Evolutionary conservation across 129 eudicot genomes (phyloP).

Genomic region (Lactuca sativa): DNA sequence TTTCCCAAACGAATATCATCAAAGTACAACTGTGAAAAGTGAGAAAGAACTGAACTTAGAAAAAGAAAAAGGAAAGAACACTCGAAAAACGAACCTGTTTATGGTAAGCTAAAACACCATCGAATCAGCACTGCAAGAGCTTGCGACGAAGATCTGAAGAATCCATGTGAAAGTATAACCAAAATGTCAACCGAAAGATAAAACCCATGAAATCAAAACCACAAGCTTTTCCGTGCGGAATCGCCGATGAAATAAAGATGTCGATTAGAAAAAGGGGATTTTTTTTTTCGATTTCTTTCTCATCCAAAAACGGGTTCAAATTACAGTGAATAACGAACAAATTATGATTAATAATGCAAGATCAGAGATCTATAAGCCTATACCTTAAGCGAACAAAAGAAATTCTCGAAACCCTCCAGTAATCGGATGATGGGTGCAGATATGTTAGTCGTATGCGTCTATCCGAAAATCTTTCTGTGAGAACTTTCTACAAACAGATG

Average conservation of each 20-base stretch:
- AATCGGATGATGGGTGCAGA: neutral
- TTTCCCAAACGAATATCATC: neutral
- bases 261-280: neutral
- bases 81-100: conserved; percentile 28
- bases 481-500: conserved; percentile 31
- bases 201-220: conserved; percentile 16
- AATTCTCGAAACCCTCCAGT: conserved; percentile 21
- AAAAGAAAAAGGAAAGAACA: neutral
- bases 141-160: conserved; percentile 39
- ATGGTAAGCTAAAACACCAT: conserved; percentile 15
- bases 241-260: neutral
- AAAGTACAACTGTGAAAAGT: neutral
- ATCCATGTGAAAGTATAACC: conserved; percentile 17
- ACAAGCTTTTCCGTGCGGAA: conserved; percentile 6
- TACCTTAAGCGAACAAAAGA: conserved; percentile 32
- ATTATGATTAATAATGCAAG: neutral
- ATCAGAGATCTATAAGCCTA: conserved; percentile 38
- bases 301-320: conserved; percentile 9
- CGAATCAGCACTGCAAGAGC: conserved; percentile 18
- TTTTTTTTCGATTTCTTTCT: neutral
- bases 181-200: conserved; percentile 21
- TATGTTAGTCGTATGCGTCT: neutral
- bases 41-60: neutral
- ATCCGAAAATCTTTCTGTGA: conserved; percentile 17
- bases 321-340: conserved; percentile 1